Conservation (phyloP, 345 rosid genomes). For the Boechera retrofracta region DNA sequence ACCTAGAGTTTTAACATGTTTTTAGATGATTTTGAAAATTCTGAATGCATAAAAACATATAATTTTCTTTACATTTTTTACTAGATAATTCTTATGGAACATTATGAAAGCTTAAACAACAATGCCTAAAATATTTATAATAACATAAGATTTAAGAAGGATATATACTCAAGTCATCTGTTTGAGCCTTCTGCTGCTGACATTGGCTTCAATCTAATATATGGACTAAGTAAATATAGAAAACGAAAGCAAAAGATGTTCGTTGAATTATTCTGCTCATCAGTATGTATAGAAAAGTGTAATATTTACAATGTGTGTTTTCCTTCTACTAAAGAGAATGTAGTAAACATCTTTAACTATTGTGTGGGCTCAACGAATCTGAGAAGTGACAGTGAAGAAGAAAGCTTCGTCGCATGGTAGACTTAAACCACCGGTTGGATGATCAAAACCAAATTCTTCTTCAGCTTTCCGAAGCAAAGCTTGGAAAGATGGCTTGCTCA, state of each 20-base stretch:
- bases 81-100: too few species aligned
- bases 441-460: constrained; percentile 54
- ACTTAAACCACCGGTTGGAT: constrained; percentile 51
- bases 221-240: background rate
- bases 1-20: too few species aligned
- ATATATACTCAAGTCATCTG: too few species aligned
- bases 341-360: constrained; percentile 5
- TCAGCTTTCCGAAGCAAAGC: constrained; percentile 49
- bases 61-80: too few species aligned
- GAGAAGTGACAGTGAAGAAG: constrained; percentile 48
- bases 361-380: constrained; percentile 32
- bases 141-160: too few species aligned
- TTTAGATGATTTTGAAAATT: too few species aligned
- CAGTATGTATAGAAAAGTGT: background rate
- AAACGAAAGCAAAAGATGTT: background rate
- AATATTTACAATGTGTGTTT: constrained; percentile 31
- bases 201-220: background rate
- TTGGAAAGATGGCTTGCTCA: constrained; percentile 51
- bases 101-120: too few species aligned
- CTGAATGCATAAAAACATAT: too few species aligned
- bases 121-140: too few species aligned
- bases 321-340: background rate
- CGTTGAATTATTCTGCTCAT: constrained; percentile 6
- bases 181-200: too few species aligned
- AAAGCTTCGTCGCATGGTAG: constrained; percentile 53